Conservation (phyloP, 352 stramenopile genomes). For the Pythium chondricola region DNA sequence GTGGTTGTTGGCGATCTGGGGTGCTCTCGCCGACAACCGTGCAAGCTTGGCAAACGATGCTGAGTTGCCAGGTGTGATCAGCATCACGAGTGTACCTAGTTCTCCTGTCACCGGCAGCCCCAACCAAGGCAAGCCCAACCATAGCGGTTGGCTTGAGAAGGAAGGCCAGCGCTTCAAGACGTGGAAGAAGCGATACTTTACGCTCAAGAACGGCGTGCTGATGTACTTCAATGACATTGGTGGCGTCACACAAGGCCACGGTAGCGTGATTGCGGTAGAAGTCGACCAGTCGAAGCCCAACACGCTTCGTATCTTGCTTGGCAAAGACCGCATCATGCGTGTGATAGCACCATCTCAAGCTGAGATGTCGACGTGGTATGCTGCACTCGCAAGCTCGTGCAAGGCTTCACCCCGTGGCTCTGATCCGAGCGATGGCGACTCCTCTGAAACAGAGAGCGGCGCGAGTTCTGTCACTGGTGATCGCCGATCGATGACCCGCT, state of each 20-base stretch:
- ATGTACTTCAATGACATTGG: constrained; percentile 70
- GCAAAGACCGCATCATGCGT: constrained; percentile 26
- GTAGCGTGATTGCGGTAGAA: constrained; percentile 35
- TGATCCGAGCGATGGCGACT: constrained; percentile 7
- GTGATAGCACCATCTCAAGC: constrained; percentile 24
- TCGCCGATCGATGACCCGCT: constrained; percentile 1
- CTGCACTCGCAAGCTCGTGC: constrained; percentile 23
- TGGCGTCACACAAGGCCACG: constrained; percentile 51
- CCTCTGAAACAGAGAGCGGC: constrained; percentile 10
- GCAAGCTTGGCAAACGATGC: not conserved
- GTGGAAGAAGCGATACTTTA: constrained; percentile 75
- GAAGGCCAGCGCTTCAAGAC: constrained; percentile 72
- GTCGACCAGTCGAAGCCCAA: constrained; percentile 42
- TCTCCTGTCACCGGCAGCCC: constrained; percentile 2
- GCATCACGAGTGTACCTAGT: constrained; percentile 9
- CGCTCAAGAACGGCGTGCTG: constrained; percentile 54
- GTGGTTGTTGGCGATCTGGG: constrained; percentile 45
- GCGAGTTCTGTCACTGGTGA: constrained; percentile 3
- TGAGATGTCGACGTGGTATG: constrained; percentile 43
- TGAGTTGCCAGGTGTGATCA: constrained; percentile 6
- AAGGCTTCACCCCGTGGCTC: not conserved
- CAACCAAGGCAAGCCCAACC: not conserved
- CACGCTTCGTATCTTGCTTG: constrained; percentile 41
- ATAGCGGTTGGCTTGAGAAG: constrained; percentile 73
- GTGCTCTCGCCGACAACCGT: constrained; percentile 18